A percentile compares a stretch with the other conserved stretches of the same genome.
phyloP scores from a whole-genome alignment of 2,329 filamentous ascomycete species.

The Leptographium wingfieldii region DNA sequence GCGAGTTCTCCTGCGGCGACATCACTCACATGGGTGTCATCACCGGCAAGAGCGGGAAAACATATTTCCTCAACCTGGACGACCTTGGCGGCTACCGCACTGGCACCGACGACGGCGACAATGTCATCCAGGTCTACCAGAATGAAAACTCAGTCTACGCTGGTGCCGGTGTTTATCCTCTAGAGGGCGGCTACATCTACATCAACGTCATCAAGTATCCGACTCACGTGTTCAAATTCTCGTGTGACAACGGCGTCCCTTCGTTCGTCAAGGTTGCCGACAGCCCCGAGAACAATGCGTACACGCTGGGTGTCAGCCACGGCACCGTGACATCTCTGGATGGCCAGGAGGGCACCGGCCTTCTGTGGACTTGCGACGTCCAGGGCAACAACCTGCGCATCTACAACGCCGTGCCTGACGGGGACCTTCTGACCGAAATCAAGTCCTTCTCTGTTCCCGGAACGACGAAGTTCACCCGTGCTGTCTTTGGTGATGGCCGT shows the following conservation, averaged over 20 bases:
- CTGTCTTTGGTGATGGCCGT: constrained; percentile 43
- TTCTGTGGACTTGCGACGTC: constrained; percentile 44
- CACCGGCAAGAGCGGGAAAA: constrained; percentile 36
- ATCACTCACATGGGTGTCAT: constrained; percentile 34
- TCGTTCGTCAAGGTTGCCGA: constrained; percentile 41
- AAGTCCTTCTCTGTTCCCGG: constrained; percentile 38
- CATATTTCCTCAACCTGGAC: constrained; percentile 34
- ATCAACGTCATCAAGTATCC: constrained; percentile 39
- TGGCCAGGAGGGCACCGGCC: constrained; percentile 38
- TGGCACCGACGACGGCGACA: constrained; percentile 27
- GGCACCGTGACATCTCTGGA: constrained; percentile 43
- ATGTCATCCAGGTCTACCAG: constrained; percentile 28
- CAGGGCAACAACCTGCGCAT: constrained; percentile 55
- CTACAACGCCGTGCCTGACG: constrained; percentile 64
- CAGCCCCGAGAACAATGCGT: constrained; percentile 35
- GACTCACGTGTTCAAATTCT: constrained; percentile 45
- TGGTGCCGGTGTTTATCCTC: constrained; percentile 32
- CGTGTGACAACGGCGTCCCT: constrained; percentile 36
- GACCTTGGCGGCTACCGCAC: constrained; percentile 36
- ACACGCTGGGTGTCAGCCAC: constrained; percentile 42
- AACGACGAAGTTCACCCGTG: constrained; percentile 42
- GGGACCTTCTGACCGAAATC: constrained; percentile 32
- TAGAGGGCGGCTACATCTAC: constrained; percentile 35
- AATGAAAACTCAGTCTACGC: constrained; percentile 37
- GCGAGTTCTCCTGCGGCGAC: constrained; percentile 29